A percentile compares a stretch with the other conserved stretches of the same genome.
Evolutionary conservation across 1,139 yeast genomes (phyloP).

Genomic region (Sugiyamaella neomexicana): DNA sequence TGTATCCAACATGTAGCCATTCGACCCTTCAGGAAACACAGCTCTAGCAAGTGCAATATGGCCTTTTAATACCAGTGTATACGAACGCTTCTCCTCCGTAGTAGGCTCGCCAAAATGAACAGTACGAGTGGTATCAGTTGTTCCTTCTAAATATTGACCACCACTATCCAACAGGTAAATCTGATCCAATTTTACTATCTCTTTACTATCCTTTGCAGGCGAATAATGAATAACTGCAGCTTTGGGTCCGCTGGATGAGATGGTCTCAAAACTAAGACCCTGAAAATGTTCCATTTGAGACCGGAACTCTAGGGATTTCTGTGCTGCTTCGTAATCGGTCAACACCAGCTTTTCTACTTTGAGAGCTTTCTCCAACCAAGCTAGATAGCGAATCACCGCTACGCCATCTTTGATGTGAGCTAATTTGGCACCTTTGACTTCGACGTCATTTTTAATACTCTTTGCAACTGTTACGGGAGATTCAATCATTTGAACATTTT

Average conservation of each 20-base stretch:
- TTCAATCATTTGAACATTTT: slow-evolving; percentile 52
- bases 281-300: slow-evolving; percentile 53
- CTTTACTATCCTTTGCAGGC: slow-evolving; percentile 62
- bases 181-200: slow-evolving; percentile 71
- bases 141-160: slow-evolving; percentile 90
- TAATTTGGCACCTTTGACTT: slow-evolving; percentile 67
- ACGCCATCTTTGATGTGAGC: slow-evolving; percentile 90
- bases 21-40: slow-evolving; percentile 82
- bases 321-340: slow-evolving; percentile 80
- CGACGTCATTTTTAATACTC: slow-evolving; percentile 71
- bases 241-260: slow-evolving; percentile 89
- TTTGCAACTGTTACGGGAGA: slow-evolving; percentile 66
- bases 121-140: slow-evolving; percentile 95
- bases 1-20: slow-evolving; percentile 80
- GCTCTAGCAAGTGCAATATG: slow-evolving; percentile 76
- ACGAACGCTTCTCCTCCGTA: slow-evolving; percentile 65
- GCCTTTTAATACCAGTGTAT: slow-evolving; percentile 90
- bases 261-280: slow-evolving; percentile 89
- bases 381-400: slow-evolving; percentile 72
- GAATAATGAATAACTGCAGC: slow-evolving; percentile 92
- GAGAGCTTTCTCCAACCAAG: slow-evolving; percentile 81
- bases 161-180: slow-evolving; percentile 91
- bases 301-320: slow-evolving; percentile 63
- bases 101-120: slow-evolving; percentile 75
- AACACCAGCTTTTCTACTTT: slow-evolving; percentile 53